Evolutionary conservation across 345 rosid genomes (phyloP).

Genomic region (Gossypioides kirkii): DNA sequence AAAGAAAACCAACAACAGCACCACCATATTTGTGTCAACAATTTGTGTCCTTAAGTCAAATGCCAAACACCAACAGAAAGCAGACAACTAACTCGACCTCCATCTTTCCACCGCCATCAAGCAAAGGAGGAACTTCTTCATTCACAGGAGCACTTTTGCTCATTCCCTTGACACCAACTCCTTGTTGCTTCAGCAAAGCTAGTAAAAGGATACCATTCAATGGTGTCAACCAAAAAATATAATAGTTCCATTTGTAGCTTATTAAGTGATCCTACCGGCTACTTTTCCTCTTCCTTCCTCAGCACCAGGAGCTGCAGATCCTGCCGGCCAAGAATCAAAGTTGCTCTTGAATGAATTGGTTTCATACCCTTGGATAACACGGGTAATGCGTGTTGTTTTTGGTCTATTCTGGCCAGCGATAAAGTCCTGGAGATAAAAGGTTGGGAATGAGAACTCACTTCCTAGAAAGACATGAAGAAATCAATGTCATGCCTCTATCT

Average conservation of each 20-base stretch:
- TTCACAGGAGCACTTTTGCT: conserved; percentile 63
- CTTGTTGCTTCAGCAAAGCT: conserved; percentile 98
- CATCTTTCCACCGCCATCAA: conserved; percentile 92
- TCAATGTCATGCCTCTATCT: conserved; percentile 15
- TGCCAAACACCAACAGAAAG: conserved; percentile 13
- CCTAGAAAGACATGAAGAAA: conserved; percentile 11
- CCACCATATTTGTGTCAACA: neutral
- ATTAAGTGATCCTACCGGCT: conserved; percentile 56
- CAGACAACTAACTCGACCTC: conserved; percentile 55
- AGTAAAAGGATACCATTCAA: conserved; percentile 27
- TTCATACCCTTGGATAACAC: conserved; percentile 93
- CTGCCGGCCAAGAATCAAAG: conserved; percentile 96
- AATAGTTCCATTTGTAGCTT: conserved; percentile 12
- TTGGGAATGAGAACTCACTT: conserved; percentile 21
- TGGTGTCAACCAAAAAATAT: conserved; percentile 9
- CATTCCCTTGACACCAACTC: conserved; percentile 79
- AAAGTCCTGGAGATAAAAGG: conserved; percentile 57
- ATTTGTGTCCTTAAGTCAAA: neutral
- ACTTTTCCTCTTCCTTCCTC: conserved; percentile 99
- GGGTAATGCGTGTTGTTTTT: conserved; percentile 69
- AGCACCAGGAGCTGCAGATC: conserved; percentile 67
- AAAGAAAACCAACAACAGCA: neutral
- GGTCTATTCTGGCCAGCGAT: conserved; percentile 78
- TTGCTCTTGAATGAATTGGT: conserved; percentile 81
- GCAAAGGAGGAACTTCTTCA: conserved; percentile 94